Conservation (phyloP, 2,329 filamentous ascomycete genomes). For the Madurella mycetomatis region DNA sequence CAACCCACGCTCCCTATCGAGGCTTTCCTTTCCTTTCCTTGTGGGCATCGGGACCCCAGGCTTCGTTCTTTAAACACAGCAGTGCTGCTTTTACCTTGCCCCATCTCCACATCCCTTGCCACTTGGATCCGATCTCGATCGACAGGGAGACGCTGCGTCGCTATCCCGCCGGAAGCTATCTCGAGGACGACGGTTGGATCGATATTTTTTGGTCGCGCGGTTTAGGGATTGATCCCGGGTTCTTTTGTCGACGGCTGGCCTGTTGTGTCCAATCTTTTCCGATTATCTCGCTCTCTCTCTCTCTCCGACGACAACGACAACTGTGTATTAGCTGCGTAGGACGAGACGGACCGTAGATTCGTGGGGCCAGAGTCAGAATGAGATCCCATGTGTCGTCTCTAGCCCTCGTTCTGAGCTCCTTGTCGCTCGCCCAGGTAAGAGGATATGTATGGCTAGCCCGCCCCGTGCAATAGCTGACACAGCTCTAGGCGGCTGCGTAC, state of each 20-base stretch:
- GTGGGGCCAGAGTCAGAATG: constrained; percentile 23
- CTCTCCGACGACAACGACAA: constrained; percentile 6
- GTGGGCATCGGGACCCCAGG: constrained; percentile 8
- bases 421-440: constrained; percentile 29
- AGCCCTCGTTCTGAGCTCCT: constrained; percentile 25
- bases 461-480: constrained; percentile 16
- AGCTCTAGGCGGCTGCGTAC: constrained; percentile 25
- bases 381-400: constrained; percentile 21
- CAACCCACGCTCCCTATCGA: constrained; percentile 15
- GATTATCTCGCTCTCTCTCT: no score
- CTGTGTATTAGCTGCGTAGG: constrained; percentile 4
- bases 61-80: constrained; percentile 11
- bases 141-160: not conserved
- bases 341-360: not conserved
- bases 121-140: not conserved
- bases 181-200: not conserved
- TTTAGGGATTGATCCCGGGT: constrained; percentile 26
- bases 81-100: constrained; percentile 10
- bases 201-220: not conserved
- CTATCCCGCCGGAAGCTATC: not conserved
- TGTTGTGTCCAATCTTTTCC: constrained; percentile 22
- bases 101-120: constrained; percentile 6
- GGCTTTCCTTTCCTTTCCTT: constrained; percentile 16
- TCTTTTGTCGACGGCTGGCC: constrained; percentile 27
- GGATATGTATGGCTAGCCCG: not conserved